Percentiles rank a stretch among this genome's conserved stretches.
Evolutionary conservation across 192 early-diverging fungal genomes (phyloP).

Genomic region (Backusella mclennaniae): DNA sequence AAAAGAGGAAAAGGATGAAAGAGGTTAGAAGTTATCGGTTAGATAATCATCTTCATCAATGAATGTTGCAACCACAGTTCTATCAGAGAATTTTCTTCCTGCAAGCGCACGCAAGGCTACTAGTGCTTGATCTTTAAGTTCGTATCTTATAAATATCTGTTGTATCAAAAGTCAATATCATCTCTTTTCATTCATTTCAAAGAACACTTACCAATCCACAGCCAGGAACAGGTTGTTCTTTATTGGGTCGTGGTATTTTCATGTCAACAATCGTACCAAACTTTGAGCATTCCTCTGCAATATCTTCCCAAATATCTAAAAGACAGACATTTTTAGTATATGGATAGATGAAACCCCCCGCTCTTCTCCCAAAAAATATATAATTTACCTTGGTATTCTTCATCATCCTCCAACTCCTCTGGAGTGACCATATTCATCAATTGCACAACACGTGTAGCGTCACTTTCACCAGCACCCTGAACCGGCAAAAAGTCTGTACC

Average conservation of each 20-base stretch:
- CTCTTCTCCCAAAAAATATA: neutral
- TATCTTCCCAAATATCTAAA: constrained; percentile 85
- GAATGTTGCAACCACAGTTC: constrained; percentile 89
- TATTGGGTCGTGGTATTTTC: constrained; percentile 77
- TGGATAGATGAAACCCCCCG: neutral
- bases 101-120: constrained; percentile 78
- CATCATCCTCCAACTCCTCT: constrained; percentile 82
- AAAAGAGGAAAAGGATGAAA: neutral
- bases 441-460: constrained; percentile 80
- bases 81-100: constrained; percentile 88
- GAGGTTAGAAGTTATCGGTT: constrained; percentile 56
- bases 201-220: constrained; percentile 72
- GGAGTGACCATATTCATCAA: constrained; percentile 92
- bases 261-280: constrained; percentile 76
- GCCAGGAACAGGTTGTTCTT: constrained; percentile 58
- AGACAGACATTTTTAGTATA: neutral
- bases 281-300: constrained; percentile 85
- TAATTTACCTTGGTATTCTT: constrained; percentile 75
- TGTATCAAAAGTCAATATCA: neutral
- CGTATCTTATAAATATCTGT: constrained; percentile 86
- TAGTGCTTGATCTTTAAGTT: constrained; percentile 52
- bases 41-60: constrained; percentile 72
- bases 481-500: neutral
- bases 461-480: constrained; percentile 47
- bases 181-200: neutral